A percentile compares a stretch with the other conserved stretches of the same genome.
phyloP scores from a whole-genome alignment of 805 yeast species.

The Candida verbasci region DNA sequence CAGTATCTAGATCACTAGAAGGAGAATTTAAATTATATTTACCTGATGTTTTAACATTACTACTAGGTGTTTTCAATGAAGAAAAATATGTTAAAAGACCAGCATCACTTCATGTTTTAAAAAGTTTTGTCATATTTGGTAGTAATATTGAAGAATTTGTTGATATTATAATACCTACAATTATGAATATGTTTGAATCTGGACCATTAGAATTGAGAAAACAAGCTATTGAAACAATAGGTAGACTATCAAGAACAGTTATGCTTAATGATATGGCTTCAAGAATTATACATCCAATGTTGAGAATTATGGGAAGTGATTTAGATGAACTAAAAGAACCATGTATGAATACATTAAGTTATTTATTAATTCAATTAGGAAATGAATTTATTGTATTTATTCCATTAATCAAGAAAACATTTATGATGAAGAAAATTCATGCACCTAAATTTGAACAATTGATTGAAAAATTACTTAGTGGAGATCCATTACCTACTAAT shows the following conservation, averaged over 20 bases:
- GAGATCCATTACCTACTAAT: constrained; percentile 82
- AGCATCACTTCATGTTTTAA: constrained; percentile 68
- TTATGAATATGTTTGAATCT: constrained; percentile 75
- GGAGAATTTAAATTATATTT: constrained; percentile 87
- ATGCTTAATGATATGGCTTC: constrained; percentile 84
- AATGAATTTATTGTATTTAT: constrained; percentile 80
- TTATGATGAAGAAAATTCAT: constrained; percentile 60
- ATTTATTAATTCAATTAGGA: constrained; percentile 76
- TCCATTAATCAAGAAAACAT: constrained; percentile 69
- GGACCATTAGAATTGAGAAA: constrained; percentile 58
- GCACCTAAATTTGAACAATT: constrained; percentile 76
- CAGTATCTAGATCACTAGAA: constrained; percentile 79
- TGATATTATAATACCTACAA: constrained; percentile 81
- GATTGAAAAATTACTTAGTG: constrained; percentile 69
- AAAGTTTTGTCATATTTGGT: constrained; percentile 83
- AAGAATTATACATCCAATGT: constrained; percentile 79
- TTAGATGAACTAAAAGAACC: constrained; percentile 59
- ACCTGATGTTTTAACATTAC: constrained; percentile 70
- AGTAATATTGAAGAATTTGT: constrained; percentile 82
- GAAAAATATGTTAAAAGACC: constrained; percentile 59
- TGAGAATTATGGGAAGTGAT: constrained; percentile 52
- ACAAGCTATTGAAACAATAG: constrained; percentile 78
- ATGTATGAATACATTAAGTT: constrained; percentile 74
- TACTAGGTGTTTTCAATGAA: constrained; percentile 71
- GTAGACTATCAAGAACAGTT: constrained; percentile 70